phyloP scores from a whole-genome alignment of 768 basidiomycete genomes.

The Auriculariales sp. region DNA sequence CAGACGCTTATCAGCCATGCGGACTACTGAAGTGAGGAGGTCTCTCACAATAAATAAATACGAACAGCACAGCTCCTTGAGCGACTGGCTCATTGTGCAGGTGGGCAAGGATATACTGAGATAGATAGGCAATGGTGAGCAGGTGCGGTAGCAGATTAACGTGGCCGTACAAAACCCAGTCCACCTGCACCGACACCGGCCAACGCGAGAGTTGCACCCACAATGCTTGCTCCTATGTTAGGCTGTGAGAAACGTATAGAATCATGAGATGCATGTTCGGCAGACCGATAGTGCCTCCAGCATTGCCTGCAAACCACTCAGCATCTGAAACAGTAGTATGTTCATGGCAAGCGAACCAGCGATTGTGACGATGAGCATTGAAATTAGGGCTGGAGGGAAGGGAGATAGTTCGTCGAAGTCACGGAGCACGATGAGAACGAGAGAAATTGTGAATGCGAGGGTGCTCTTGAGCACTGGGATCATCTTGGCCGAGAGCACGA shows the following conservation, averaged over 20 bases:
- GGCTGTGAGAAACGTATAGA: background rate
- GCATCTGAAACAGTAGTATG: background rate
- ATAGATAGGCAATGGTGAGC: background rate
- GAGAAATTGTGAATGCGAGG: slow-evolving; percentile 13
- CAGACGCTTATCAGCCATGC: background rate
- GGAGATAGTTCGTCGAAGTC: slow-evolving; percentile 10
- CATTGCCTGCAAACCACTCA: background rate
- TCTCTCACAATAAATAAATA: slow-evolving; percentile 12
- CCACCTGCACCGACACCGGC: slow-evolving; percentile 11
- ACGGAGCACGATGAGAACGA: slow-evolving; percentile 12
- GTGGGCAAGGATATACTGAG: slow-evolving; percentile 14
- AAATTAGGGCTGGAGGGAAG: slow-evolving; percentile 11
- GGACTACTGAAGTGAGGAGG: too few relatives aligned
- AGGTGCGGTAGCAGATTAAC: background rate
- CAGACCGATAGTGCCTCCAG: background rate
- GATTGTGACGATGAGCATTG: slow-evolving; percentile 13
- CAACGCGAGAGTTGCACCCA: slow-evolving; percentile 8
- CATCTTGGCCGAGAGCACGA: background rate
- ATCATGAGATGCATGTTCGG: too few relatives aligned
- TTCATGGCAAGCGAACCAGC: slow-evolving; percentile 12
- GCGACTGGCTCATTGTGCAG: slow-evolving; percentile 13
- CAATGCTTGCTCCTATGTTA: slow-evolving; percentile 8
- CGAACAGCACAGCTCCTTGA: slow-evolving; percentile 15
- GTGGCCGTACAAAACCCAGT: slow-evolving; percentile 12
- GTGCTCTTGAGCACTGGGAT: slow-evolving; percentile 7